These are phyloP conservation scores for Penicillium coffeae DNA, from an alignment of 495 filamentous ascomycete genomes.

Conservation along the genomic window DNA sequence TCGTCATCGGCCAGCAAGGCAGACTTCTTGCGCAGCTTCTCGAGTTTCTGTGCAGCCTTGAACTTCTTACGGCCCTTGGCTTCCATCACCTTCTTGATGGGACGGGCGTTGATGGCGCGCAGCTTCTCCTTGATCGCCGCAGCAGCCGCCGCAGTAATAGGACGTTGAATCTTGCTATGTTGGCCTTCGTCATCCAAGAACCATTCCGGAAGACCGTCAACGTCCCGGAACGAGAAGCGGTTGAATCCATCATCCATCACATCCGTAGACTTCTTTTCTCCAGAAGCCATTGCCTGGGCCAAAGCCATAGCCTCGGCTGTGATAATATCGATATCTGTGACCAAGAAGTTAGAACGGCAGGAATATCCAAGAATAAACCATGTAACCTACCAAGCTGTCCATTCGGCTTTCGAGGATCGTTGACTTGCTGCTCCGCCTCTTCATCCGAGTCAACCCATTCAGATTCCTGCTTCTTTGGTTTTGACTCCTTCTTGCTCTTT, in stretches of 20 bases:
- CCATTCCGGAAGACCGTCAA: constrained; percentile 94
- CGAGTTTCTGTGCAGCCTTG: constrained; percentile 82
- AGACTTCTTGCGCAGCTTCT: constrained; percentile 94
- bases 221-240: constrained; percentile 84
- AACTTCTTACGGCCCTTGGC: constrained; percentile 95
- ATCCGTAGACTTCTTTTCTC: constrained; percentile 72
- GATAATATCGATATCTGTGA: constrained; percentile 89
- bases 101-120: constrained; percentile 89
- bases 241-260: constrained; percentile 90
- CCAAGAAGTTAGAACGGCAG: constrained; percentile 26
- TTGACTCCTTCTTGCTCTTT: constrained; percentile 21
- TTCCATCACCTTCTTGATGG: constrained; percentile 99
- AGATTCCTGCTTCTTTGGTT: constrained; percentile 53
- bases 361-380: not conserved
- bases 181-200: constrained; percentile 89
- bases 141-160: constrained; percentile 85
- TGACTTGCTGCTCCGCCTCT: constrained; percentile 59
- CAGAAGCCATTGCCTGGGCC: constrained; percentile 86
- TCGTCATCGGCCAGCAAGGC: constrained; percentile 83
- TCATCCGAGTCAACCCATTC: constrained; percentile 51
- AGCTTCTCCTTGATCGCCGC: constrained; percentile 93
- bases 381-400: constrained; percentile 60
- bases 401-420: constrained; percentile 64
- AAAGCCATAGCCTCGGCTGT: constrained; percentile 98
- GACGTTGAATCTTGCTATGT: constrained; percentile 79